Percentiles rank a stretch among this genome's conserved stretches.
phyloP scores from a whole-genome alignment of 2,329 filamentous ascomycete genomes.

The Colletotrichum navitas region DNA sequence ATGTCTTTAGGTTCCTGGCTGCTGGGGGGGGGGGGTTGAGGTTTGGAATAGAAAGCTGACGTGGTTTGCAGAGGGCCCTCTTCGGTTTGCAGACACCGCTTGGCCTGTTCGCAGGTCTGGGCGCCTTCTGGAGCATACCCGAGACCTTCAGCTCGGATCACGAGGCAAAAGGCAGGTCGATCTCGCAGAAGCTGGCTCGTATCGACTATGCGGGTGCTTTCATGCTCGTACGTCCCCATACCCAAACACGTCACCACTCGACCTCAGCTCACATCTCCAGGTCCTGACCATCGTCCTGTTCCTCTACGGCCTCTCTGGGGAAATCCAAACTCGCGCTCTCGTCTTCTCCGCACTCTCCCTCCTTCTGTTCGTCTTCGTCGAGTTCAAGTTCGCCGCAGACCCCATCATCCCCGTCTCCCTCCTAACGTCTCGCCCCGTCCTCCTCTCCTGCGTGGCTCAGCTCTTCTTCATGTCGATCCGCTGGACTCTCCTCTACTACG shows the following conservation, averaged over 20 bases:
- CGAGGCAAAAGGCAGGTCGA: conserved; percentile 55
- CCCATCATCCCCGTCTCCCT: conserved; percentile 82
- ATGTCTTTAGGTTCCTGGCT: not conserved
- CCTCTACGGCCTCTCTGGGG: conserved; percentile 76
- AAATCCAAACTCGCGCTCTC: conserved; percentile 71
- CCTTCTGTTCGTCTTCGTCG: conserved; percentile 70
- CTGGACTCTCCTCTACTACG: conserved; percentile 85
- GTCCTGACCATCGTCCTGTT: conserved; percentile 76
- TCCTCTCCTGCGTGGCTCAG: conserved; percentile 80
- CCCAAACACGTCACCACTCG: not conserved
- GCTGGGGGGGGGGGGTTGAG: too few species aligned
- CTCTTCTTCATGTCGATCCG: conserved; percentile 84
- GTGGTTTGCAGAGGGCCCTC: conserved; percentile 68
- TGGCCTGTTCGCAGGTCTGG: conserved; percentile 69
- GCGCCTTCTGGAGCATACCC: conserved; percentile 76
- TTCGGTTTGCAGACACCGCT: conserved; percentile 81
- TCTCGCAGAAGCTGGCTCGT: conserved; percentile 67
- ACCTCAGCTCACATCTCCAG: conserved; percentile 54
- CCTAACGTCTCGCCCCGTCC: conserved; percentile 76
- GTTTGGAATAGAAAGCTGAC: conserved; percentile 25
- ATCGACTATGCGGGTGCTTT: conserved; percentile 83
- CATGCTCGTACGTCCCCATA: conserved; percentile 63
- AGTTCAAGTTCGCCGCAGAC: conserved; percentile 72
- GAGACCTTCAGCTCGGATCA: conserved; percentile 48
- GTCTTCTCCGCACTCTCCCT: conserved; percentile 66